Base-by-base conservation (phyloP, 805 yeast genomes). In the Starmera dryadoides region DNA sequence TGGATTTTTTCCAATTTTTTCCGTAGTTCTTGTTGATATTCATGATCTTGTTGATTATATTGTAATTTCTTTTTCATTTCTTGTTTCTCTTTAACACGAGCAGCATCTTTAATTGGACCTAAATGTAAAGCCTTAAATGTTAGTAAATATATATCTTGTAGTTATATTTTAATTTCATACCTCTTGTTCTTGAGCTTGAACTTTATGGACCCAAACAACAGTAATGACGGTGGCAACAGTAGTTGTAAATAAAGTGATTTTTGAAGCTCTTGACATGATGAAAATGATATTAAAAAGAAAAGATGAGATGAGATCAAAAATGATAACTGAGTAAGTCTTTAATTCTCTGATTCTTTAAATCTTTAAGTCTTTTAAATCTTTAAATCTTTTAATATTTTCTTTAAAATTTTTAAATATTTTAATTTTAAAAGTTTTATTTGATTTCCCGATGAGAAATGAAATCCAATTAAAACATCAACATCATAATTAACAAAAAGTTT, bases 31-130 rank as follows among this genome's bases (percentile, higher is more conserved):
- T 71, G 71, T 53, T 85, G 93, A 37, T 73, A 68, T 42, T 71
- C 74, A 53, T 83, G 87, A 45, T 85, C 94, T 34, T 66, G 59
- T 41, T 77, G 68, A 57, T 85, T 85, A 32, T 73, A 49, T 10
- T 42, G 49, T 42, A 48, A 58, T 45, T 41, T 51, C 45, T 47
- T 56, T 42, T 47, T 52, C 42, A 35, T 66, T 55, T 45, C 63
- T 58, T 49, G 63, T 60, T 46, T 41, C 68, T 58, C 52, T 73
- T 73, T 19, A 6, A 28, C n/a, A 42, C 94, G 65, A 43, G 68
- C 75, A 2, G 88, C 87, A 56, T 86, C 96, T 51, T 84, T 84
- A 50, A 84, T 76, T 4, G 95, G 95, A 1, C 96, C 96, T 50
- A 76, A 85, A 52, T 82, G 80, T 34, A 86, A 64, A 2, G 82